phyloP scores from a whole-genome alignment of 148 eudicot species.

The Rheum nobile region DNA sequence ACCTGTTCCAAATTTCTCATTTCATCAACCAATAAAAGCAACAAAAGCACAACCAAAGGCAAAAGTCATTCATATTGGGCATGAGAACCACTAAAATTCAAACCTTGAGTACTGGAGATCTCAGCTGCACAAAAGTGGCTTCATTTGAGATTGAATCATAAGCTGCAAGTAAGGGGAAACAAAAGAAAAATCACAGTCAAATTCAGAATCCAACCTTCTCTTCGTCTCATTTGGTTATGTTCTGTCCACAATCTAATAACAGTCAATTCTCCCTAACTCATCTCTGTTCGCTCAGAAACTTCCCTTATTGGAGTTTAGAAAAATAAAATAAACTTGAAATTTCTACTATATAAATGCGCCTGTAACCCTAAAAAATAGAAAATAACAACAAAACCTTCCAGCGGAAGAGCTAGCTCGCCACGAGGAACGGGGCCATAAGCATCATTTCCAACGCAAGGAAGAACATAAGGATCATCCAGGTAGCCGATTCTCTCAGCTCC shows the following conservation, averaged over 20 bases:
- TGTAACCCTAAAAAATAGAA: not conserved
- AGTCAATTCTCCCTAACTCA: not conserved
- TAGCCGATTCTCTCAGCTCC: conserved; percentile 58
- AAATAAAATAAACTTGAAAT: not conserved
- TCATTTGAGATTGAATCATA: conserved; percentile 40
- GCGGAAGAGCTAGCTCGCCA: conserved; percentile 70
- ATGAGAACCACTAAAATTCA: not conserved
- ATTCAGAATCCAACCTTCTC: not conserved
- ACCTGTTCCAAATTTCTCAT: not conserved
- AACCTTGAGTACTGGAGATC: conserved; percentile 90
- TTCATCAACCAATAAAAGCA: not conserved
- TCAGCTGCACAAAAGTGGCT: conserved; percentile 66
- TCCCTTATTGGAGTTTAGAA: not conserved
- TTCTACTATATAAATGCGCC: not conserved
- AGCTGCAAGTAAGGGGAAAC: conserved; percentile 30
- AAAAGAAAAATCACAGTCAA: not conserved
- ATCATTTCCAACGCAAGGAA: conserved; percentile 92
- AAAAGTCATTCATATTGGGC: not conserved
- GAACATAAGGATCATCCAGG: conserved; percentile 70
- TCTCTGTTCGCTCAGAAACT: not conserved
- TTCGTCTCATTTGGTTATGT: not conserved
- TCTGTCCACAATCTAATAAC: not conserved
- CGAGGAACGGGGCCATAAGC: conserved; percentile 60
- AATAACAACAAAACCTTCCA: conserved; percentile 49
- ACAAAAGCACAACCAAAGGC: not conserved